A percentile compares a stretch with the other conserved stretches of the same genome.
Conservation (phyloP, 768 basidiomycete species). For the Boletus vermiculosoides region DNA sequence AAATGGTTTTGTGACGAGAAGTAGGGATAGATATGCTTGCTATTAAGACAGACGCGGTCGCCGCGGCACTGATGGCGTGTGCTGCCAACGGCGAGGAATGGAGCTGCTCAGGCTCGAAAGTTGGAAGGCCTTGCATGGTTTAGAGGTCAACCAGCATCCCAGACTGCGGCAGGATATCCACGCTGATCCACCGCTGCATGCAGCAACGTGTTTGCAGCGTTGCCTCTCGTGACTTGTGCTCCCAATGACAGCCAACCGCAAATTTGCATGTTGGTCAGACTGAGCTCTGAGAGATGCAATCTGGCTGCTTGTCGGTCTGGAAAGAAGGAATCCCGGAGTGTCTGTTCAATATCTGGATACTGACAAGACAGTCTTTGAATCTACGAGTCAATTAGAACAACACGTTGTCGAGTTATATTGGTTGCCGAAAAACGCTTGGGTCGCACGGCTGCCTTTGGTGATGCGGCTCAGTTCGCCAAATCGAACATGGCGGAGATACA, state of each 20-base stretch:
- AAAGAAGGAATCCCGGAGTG: background rate
- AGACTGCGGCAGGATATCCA: constrained; percentile 21
- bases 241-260: constrained; percentile 4
- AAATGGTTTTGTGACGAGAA: constrained; percentile 28
- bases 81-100: constrained; percentile 29
- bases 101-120: constrained; percentile 28
- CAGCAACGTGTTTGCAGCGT: constrained; percentile 33
- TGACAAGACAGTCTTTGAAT: background rate
- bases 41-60: constrained; percentile 32
- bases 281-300: background rate
- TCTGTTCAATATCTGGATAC: background rate
- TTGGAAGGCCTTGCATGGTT: constrained; percentile 34
- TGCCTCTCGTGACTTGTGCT: constrained; percentile 20
- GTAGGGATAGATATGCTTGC: constrained; percentile 29
- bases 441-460: background rate
- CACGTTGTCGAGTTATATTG: background rate
- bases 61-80: constrained; percentile 32
- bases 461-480: background rate
- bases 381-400: background rate
- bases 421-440: background rate
- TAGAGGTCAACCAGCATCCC: constrained; percentile 22
- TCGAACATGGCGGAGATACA: background rate
- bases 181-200: constrained; percentile 21
- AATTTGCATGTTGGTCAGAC: background rate
- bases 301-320: background rate